These are phyloP conservation scores for Chalciporus sp. DNA, from an alignment of 1,284 basidiomycete genomes.

Conservation along the genomic window DNA sequence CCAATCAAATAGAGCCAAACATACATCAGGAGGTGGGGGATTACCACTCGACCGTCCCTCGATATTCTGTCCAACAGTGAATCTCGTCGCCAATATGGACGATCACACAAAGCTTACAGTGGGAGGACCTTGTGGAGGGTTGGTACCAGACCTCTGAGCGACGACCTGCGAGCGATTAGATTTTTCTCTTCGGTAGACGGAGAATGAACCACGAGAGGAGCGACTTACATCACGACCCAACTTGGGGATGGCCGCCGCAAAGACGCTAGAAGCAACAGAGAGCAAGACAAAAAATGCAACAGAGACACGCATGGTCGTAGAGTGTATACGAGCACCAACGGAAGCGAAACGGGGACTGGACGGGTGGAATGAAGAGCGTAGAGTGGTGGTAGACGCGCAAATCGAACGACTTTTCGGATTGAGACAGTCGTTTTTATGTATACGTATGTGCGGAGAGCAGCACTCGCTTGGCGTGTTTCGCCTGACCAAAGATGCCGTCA, in stretches of 20 bases:
- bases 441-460: neutral
- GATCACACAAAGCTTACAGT: too few relatives aligned
- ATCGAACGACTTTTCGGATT: neutral
- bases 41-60: too few relatives aligned
- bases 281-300: conserved; percentile 10
- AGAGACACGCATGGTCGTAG: conserved; percentile 18
- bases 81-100: too few relatives aligned
- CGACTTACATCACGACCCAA: conserved; percentile 11
- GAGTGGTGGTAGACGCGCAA: neutral
- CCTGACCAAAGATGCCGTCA: conserved; percentile 10
- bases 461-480: conserved; percentile 11
- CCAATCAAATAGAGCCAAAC: too few relatives aligned
- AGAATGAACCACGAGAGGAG: too few relatives aligned
- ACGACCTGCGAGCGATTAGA: too few relatives aligned
- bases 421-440: conserved; percentile 8
- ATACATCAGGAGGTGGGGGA: too few relatives aligned
- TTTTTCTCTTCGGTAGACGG: too few relatives aligned
- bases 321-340: neutral
- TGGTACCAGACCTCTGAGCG: too few relatives aligned
- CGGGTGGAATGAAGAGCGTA: too few relatives aligned
- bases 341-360: neutral
- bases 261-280: conserved; percentile 9
- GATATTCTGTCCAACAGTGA: too few relatives aligned
- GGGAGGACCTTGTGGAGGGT: too few relatives aligned
- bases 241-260: conserved; percentile 17